Evolutionary conservation across 1,139 yeast species (phyloP).

Genomic region (Debaryomyces subglobosus): DNA sequence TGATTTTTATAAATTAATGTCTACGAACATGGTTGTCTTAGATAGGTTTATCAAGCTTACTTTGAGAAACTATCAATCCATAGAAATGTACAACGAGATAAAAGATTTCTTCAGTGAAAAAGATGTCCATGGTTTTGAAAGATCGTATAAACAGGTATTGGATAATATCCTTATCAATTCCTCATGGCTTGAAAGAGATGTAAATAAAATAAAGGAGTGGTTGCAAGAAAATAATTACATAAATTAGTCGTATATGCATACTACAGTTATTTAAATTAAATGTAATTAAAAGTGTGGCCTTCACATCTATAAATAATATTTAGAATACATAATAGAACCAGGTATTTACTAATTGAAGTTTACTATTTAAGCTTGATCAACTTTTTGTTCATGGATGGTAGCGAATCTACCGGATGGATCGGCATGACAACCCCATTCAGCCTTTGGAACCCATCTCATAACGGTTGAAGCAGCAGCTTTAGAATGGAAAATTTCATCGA

Average conservation of each 20-base stretch:
- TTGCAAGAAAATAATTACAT: slow-evolving; percentile 17
- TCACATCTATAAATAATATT: slow-evolving; percentile 2
- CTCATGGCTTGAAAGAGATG: slow-evolving; percentile 49
- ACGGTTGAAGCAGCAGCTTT: slow-evolving; percentile 94
- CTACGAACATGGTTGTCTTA: slow-evolving; percentile 60
- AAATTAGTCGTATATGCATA: not conserved
- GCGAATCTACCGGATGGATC: slow-evolving; percentile 99
- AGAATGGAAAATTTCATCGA: slow-evolving; percentile 83
- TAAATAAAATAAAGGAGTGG: slow-evolving; percentile 29
- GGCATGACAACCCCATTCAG: slow-evolving; percentile 99
- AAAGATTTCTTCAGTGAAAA: slow-evolving; percentile 54
- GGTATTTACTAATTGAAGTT: not conserved
- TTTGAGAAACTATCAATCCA: slow-evolving; percentile 49
- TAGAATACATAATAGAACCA: not conserved
- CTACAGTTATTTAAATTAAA: not conserved
- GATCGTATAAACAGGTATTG: slow-evolving; percentile 57
- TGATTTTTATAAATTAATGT: slow-evolving; percentile 47
- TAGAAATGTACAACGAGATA: slow-evolving; percentile 47
- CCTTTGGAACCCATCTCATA: slow-evolving; percentile 99
- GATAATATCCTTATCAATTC: slow-evolving; percentile 54
- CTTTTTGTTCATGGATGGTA: slow-evolving; percentile 73
- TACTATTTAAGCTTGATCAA: slow-evolving; percentile 23
- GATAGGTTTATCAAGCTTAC: slow-evolving; percentile 65
- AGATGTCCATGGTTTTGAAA: slow-evolving; percentile 62
- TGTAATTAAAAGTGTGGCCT: not conserved